Evolutionary conservation across 306 rosid species (phyloP).

Genomic region (Cucurbita argyrosperma): DNA sequence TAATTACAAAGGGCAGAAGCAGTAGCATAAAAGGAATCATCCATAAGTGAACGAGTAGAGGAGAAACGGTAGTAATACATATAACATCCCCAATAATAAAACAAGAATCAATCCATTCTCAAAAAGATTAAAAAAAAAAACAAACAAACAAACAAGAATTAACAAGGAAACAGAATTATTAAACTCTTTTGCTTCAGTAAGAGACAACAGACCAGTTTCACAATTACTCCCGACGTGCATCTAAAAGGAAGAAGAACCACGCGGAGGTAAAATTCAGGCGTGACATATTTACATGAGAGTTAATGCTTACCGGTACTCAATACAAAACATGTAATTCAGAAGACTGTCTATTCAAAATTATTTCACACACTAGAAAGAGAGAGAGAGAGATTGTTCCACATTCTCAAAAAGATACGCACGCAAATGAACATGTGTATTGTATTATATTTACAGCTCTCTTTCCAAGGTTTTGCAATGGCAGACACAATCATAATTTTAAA

Average conservation of each 20-base stretch:
- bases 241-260: constrained; percentile 1
- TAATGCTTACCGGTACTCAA: background rate
- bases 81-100: background rate
- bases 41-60: background rate
- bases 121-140: background rate
- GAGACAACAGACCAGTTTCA: background rate
- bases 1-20: background rate
- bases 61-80: background rate
- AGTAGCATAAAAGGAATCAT: background rate
- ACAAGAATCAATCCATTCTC: background rate
- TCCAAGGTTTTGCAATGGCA: background rate
- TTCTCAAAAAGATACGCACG: background rate
- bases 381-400: background rate
- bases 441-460: background rate
- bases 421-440: constrained; percentile 1
- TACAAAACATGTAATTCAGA: background rate
- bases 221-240: background rate
- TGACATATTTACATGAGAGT: background rate
- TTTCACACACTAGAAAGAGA: background rate
- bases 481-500: constrained; percentile 3
- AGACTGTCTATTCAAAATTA: background rate
- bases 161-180: background rate
- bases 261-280: background rate
- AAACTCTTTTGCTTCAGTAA: background rate
- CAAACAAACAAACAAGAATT: no score